Evolutionary conservation across 2,329 filamentous ascomycete genomes (phyloP).

Genomic region (Pezicula rhizophila): DNA sequence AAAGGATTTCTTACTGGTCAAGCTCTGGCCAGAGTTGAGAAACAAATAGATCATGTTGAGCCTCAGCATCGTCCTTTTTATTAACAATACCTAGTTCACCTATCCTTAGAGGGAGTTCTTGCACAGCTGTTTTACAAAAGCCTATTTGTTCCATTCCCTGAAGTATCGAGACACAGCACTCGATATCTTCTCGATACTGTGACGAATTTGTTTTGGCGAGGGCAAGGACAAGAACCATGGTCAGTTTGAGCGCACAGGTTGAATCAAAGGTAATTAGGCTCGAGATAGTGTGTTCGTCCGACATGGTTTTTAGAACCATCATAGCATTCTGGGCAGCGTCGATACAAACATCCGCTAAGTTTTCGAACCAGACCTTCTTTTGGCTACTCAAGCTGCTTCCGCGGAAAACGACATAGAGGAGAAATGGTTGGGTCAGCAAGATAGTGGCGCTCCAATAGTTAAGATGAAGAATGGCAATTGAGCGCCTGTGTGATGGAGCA

Average conservation of each 20-base stretch:
- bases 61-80: conserved; percentile 1
- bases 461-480: conserved; percentile 14
- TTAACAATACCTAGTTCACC: conserved; percentile 7
- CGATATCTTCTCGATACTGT: conserved; percentile 8
- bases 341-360: conserved; percentile 12
- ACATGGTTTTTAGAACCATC: conserved; percentile 11
- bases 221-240: conserved; percentile 13
- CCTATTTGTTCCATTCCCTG: conserved; percentile 15
- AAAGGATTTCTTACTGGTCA: neutral
- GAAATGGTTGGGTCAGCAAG: conserved; percentile 14
- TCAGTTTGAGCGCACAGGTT: conserved; percentile 9
- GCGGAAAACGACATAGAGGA: conserved; percentile 12
- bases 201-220: conserved; percentile 7
- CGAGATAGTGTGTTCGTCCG: conserved; percentile 9
- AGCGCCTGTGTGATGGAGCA: conserved; percentile 11
- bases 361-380: conserved; percentile 14
- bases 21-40: too few species aligned
- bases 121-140: conserved; percentile 10
- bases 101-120: conserved; percentile 11
- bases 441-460: conserved; percentile 17
- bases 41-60: conserved; percentile 6
- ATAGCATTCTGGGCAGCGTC: conserved; percentile 12
- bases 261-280: conserved; percentile 12
- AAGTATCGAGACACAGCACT: conserved; percentile 7
- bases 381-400: conserved; percentile 5